phyloP scores from a whole-genome alignment of 1,284 basidiomycete species.

The Pseudozyma thailandica region DNA sequence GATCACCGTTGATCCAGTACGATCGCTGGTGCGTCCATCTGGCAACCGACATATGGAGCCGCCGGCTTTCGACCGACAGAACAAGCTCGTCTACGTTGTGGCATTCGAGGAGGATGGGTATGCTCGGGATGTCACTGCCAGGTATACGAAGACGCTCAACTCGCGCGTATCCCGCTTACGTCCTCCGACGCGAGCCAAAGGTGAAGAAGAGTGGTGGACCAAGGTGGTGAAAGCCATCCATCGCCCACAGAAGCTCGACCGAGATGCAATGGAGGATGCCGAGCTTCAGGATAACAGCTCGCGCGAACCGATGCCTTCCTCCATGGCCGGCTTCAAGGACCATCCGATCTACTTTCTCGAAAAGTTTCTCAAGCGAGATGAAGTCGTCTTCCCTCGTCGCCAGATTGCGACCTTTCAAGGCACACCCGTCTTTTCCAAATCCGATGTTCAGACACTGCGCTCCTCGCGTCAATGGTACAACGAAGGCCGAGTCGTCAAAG shows the following conservation, averaged over 20 bases:
- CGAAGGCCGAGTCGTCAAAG: constrained; percentile 79
- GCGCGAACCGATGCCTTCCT: constrained; percentile 93
- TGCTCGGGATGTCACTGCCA: constrained; percentile 72
- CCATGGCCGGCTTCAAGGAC: constrained; percentile 91
- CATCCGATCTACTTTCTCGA: constrained; percentile 91
- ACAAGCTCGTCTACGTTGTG: constrained; percentile 91
- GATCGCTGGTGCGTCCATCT: constrained; percentile 70
- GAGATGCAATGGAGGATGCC: constrained; percentile 94
- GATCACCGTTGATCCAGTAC: constrained; percentile 89
- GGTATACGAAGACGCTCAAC: constrained; percentile 80
- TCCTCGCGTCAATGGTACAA: constrained; percentile 96
- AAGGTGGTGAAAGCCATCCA: constrained; percentile 59
- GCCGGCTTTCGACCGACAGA: constrained; percentile 73
- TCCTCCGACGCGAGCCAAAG: constrained; percentile 75
- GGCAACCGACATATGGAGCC: constrained; percentile 78
- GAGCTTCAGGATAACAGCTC: constrained; percentile 83
- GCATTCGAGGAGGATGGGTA: constrained; percentile 85
- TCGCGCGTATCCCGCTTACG: constrained; percentile 85
- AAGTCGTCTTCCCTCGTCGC: constrained; percentile 81
- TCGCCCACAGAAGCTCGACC: constrained; percentile 72
- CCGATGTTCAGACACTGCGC: constrained; percentile 83
- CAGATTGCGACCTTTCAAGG: constrained; percentile 92
- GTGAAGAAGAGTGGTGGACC: constrained; percentile 82
- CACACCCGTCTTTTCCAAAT: constrained; percentile 89
- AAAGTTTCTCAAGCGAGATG: constrained; percentile 86